Evolutionary conservation across 2,329 filamentous ascomycete genomes (phyloP), one percentile per base, ranked within the genome.

Genomic region (Phialophora expanda): DNA sequence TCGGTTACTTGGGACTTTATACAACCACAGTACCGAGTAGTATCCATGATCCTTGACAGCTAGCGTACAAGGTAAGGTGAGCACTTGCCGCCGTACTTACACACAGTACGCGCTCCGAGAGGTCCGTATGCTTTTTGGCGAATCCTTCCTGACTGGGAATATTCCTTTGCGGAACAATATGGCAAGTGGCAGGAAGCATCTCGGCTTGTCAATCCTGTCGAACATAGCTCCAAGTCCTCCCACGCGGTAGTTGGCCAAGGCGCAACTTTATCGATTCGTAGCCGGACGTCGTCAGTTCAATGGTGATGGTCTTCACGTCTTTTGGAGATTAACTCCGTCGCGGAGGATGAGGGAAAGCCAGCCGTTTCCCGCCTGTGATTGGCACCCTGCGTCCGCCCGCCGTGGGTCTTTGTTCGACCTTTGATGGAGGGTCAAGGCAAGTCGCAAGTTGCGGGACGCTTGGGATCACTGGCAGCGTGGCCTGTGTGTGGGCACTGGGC

Each of bases 331-430:
- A 51, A 54, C 41, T 53, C 28, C 14, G 46, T 44, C 11, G 38
- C 46, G 58, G 48, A 61, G 30, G 48, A 44, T n/a, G 34, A 61
- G 17, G 46, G 58, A 32, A 55, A 61, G 46, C 50, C 64, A 66
- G 64, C 57, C 64, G 50, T 56, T 61, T 41, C 24, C 63, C 56
- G 48, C 51, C 57, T 58, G 61, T 61, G 64, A 69, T 69, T 69
- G 64, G 67, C 61, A 69, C 44, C 50, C 61, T 66, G 66, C 54
- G 64, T 60, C 67, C 59, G 64, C 55, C 64, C 58, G 67, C 51
- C 67, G 64, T 69, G 67, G 67, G 58, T 65, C 62, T 62, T 64
- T 59, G 64, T 66, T 69, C 59, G 62, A 62, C 64, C 56, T 64
- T 64, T 65, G 56, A 60, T 66, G 67, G 67, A 58, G 56, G n/a